These are phyloP conservation scores for Candida sithepensis DNA, from an alignment of 805 yeast species.

Conservation along the genomic window DNA sequence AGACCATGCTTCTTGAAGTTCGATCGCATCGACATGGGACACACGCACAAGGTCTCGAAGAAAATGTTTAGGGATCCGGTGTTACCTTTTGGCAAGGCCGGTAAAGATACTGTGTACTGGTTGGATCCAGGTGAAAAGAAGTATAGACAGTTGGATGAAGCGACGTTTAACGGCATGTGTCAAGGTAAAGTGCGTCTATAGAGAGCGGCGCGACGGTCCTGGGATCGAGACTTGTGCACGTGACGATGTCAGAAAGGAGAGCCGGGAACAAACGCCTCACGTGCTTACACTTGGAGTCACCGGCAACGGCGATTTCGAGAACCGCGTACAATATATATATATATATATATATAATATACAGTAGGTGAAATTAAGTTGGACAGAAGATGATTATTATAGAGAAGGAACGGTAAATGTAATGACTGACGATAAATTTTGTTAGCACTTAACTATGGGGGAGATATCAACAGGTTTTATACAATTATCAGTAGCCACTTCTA, in stretches of 20 bases:
- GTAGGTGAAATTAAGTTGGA: too few relatives aligned
- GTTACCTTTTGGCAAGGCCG: conserved; percentile 62
- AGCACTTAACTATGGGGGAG: too few relatives aligned
- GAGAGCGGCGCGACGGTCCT: too few relatives aligned
- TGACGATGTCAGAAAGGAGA: background rate
- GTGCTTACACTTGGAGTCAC: background rate
- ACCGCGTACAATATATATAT: too few relatives aligned
- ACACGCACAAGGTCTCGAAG: conserved; percentile 80
- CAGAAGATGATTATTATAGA: too few relatives aligned
- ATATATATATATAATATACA: too few relatives aligned
- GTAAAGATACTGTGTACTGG: conserved; percentile 67
- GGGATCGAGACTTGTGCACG: too few relatives aligned
- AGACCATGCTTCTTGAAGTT: conserved; percentile 79
- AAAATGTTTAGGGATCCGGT: conserved; percentile 63
- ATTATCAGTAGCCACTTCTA: too few relatives aligned
- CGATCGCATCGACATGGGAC: conserved; percentile 61
- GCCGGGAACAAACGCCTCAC: background rate
- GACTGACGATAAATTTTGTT: too few relatives aligned
- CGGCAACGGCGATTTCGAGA: too few relatives aligned
- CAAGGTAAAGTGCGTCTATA: conserved; percentile 23
- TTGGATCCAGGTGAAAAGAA: conserved; percentile 41
- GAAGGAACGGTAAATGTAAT: too few relatives aligned
- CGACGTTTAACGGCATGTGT: conserved; percentile 46
- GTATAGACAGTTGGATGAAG: conserved; percentile 55
- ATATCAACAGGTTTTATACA: too few relatives aligned